Evolutionary conservation across 2,329 filamentous ascomycete genomes (phyloP), one percentile per base, ranked within the genome.

Genomic region (Fusarium verrucosum): DNA sequence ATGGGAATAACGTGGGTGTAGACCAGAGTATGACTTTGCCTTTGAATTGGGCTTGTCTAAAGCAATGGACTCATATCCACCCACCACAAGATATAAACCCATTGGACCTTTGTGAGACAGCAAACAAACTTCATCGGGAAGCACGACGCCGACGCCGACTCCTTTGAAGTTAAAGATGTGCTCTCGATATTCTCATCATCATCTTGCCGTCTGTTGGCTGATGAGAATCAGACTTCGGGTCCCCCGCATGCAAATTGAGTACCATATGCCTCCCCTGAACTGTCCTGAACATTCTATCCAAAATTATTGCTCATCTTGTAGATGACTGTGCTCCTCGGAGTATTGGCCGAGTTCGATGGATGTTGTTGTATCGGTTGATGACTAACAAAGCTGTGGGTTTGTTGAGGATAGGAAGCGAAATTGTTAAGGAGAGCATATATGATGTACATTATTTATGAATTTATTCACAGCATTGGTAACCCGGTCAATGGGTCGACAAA

Each of bases 1-100:
- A 43, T 50, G 58, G 25, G 33, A 43, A 54, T 53, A 63, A 55
- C 53, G 26, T 42, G 45, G 58, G 42, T 17, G 42, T 37, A 43
- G 14, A 37, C 22, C 20, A 45, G 20, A 20, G 22, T 20, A 36
- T 22, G 17, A 36, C 11, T 41, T 30, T 41, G 9, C 22, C 17
- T n/a, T 23, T 11, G 45, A 25, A 19, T 30, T 38, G 35, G 23
- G 16, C n/a, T 30, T 43, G 19, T 40, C 40, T 19, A 20, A 41
- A 33, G 8, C 30, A 52, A 35, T 16, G 7, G 7, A 16, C 16
- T 16, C 28, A 32, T 32, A 16, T 32, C 14, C 11, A 32, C 14
- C 28, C 7, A 26, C 10, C 3, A 14, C 20, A 16, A 50, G 22
- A 41, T 28, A 42, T 19, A 19, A 25, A 36, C 22, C n/a, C 7